Conservation (phyloP, 257 asterid genomes). For the Asclepias syriaca region DNA sequence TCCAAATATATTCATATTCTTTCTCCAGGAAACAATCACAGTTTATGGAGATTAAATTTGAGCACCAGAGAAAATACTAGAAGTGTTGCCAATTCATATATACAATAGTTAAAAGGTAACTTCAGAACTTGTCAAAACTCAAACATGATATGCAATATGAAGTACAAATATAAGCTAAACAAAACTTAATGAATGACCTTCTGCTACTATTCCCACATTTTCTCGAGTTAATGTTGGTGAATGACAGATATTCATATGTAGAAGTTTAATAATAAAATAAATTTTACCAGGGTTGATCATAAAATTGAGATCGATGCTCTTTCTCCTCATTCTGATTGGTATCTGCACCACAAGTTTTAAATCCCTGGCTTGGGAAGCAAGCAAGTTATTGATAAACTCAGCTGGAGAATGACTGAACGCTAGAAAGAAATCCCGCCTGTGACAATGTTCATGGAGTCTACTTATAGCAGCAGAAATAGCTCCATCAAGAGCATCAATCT, state of each 20-base stretch:
- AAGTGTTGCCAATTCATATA: background rate
- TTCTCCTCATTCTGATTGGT: conserved; percentile 54
- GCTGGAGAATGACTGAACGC: conserved; percentile 93
- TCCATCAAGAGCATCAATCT: conserved; percentile 59
- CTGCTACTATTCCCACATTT: background rate
- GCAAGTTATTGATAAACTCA: conserved; percentile 68
- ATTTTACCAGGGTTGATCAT: conserved; percentile 71
- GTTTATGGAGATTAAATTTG: background rate
- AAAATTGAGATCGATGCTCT: conserved; percentile 69
- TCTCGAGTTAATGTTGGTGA: background rate
- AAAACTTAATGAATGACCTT: background rate
- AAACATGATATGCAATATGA: background rate
- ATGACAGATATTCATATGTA: background rate
- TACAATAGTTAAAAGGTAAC: background rate
- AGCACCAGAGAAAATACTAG: background rate
- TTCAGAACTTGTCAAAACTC: background rate
- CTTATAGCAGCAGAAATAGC: conserved; percentile 57
- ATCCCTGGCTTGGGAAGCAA: conserved; percentile 84
- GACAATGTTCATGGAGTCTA: conserved; percentile 58
- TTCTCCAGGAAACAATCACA: background rate
- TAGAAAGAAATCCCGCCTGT: conserved; percentile 70
- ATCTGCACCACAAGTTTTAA: conserved; percentile 70
- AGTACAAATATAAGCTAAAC: background rate
- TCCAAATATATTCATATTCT: background rate
- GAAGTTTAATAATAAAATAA: conserved; percentile 2